Evolutionary conservation across 306 rosid species (phyloP).

Genomic region (Rosa lucieae): DNA sequence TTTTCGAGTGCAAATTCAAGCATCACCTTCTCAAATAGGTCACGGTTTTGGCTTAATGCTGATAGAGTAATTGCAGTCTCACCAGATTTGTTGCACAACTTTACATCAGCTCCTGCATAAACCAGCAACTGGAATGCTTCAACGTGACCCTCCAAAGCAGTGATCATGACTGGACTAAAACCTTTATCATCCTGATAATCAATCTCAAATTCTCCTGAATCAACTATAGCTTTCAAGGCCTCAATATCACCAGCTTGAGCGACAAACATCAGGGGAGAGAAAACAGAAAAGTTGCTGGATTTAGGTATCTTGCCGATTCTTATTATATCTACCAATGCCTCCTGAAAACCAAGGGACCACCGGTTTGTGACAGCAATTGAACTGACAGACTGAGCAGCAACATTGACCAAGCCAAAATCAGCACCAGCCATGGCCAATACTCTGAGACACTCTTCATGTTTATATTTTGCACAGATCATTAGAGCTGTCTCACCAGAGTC

Average conservation of each 20-base stretch:
- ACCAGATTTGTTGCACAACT: slow-evolving; percentile 63
- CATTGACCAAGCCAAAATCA: slow-evolving; percentile 75
- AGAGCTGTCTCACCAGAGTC: slow-evolving; percentile 76
- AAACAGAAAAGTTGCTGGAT: slow-evolving; percentile 56
- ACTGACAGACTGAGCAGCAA: slow-evolving; percentile 59
- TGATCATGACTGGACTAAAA: slow-evolving; percentile 70
- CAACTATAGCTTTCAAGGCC: slow-evolving; percentile 63
- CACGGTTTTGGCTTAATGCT: slow-evolving; percentile 48
- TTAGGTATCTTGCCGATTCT: slow-evolving; percentile 50
- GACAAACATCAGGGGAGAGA: slow-evolving; percentile 59
- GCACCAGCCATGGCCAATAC: slow-evolving; percentile 68
- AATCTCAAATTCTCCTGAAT: slow-evolving; percentile 53
- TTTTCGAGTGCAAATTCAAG: slow-evolving; percentile 82
- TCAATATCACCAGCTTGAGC: slow-evolving; percentile 71
- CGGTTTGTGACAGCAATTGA: slow-evolving; percentile 57
- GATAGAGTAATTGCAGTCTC: slow-evolving; percentile 72
- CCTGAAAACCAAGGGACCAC: slow-evolving; percentile 75
- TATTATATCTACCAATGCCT: slow-evolving; percentile 47
- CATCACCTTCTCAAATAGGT: slow-evolving; percentile 83
- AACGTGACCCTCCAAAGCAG: slow-evolving; percentile 71
- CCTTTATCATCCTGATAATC: slow-evolving; percentile 78
- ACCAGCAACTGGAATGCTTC: slow-evolving; percentile 79
- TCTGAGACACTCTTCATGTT: slow-evolving; percentile 63
- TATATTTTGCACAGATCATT: slow-evolving; percentile 68
- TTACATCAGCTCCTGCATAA: slow-evolving; percentile 86